Evolutionary conservation across 2,329 filamentous ascomycete species (phyloP), one percentile per base, ranked within the genome.

Genomic region (Trichophyton schoenleinii): DNA sequence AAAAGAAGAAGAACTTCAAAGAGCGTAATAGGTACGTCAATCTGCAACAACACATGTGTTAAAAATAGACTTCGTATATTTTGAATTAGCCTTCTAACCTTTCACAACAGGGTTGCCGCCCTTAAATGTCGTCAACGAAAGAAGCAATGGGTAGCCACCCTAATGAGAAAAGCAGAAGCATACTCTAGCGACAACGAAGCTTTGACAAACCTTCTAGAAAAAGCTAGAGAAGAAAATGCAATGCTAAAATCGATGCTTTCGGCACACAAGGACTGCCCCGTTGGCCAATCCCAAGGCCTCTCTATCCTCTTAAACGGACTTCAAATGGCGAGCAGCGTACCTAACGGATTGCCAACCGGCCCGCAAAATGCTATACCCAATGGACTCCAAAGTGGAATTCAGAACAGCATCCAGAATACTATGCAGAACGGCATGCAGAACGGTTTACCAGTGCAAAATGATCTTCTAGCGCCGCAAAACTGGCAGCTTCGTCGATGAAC

Each of bases 1-100:
- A 99, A 78, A 99, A 99, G 79, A 83, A 94, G 48, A 96, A 95
- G 78, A 99, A 97, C 72, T 99, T 99, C 74, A 79, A 99, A 1
- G 94, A 99, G 71, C 83, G 94, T 31, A 99, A 99, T 74, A 86
- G 92, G 92, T 95, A 84, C 69, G 84, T 77, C 59, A 15, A 55
- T 38, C 34, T 3, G 9, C 34, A 38, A 38, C 11, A 44, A 44
- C n/a, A 7, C n/a, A 5, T 44, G 15, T 44, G 3, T 38, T 13
- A 38, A 1, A 1, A 13, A 3, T 31, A 31, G 3, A 38, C 67
- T 74, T 73, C 63, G 18, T 3, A 7, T 34, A 28, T 25, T 6
- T n/a, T 18, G 5, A 8, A 20, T 58, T 44, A 42, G 60, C 55
- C 71, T 76, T 65, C 75, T 62, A 61, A 62, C 25, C 2, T 20